Percentiles rank a stretch among this genome's conserved stretches.
Conservation (phyloP, 2,329 filamentous ascomycete species). For the Colletotrichum camelliae region DNA sequence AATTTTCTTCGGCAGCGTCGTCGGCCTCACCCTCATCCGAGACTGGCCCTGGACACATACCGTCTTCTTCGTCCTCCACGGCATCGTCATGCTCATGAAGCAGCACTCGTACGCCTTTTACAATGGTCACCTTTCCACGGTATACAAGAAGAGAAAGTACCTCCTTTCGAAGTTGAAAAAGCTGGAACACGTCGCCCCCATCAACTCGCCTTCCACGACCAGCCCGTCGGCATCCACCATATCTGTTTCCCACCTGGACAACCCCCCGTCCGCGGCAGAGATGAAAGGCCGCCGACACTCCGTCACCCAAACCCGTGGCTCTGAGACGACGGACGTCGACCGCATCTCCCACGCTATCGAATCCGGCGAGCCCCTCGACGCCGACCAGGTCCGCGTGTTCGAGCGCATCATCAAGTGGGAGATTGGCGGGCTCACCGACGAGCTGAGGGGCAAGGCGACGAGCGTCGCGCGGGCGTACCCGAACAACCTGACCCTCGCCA, state of each 20-base stretch:
- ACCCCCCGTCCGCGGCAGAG: conserved; percentile 40
- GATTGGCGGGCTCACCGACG: conserved; percentile 67
- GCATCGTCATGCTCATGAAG: conserved; percentile 82
- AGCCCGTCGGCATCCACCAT: conserved; percentile 46
- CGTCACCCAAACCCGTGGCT: conserved; percentile 32
- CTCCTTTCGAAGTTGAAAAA: conserved; percentile 58
- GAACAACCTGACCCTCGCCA: conserved; percentile 67
- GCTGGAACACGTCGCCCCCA: conserved; percentile 58
- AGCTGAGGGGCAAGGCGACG: conserved; percentile 68
- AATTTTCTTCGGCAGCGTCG: conserved; percentile 63
- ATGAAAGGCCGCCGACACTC: conserved; percentile 46
- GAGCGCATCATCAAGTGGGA: conserved; percentile 70
- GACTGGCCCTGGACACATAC: conserved; percentile 87
- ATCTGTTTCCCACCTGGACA: conserved; percentile 50
- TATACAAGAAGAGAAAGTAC: conserved; percentile 55
- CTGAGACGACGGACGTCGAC: conserved; percentile 60
- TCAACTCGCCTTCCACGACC: conserved; percentile 46
- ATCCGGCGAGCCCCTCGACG: conserved; percentile 62
- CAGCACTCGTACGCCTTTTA: conserved; percentile 82
- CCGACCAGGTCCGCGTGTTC: conserved; percentile 68
- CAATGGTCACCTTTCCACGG: conserved; percentile 73
- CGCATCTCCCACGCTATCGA: conserved; percentile 67
- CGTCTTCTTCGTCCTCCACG: conserved; percentile 78
- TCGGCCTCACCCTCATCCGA: conserved; percentile 71
- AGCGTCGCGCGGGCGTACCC: conserved; percentile 62